These are phyloP conservation scores for Fusarium fracticaudum DNA, from an alignment of 2,329 filamentous ascomycete genomes.

Conservation along the genomic window DNA sequence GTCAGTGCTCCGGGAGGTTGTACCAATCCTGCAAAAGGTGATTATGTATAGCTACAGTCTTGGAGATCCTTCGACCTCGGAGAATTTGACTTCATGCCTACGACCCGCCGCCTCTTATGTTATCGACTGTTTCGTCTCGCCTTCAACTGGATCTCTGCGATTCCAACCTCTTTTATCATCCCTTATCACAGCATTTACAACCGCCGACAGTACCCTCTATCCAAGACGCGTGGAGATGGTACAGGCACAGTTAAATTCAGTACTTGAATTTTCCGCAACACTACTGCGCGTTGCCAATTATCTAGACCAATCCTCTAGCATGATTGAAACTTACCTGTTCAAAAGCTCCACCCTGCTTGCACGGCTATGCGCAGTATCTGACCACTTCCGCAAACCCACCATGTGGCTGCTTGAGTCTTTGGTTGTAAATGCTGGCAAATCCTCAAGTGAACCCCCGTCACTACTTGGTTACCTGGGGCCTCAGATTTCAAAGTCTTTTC, in stretches of 20 bases:
- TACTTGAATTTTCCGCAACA: constrained; percentile 72
- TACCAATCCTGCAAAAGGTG: constrained; percentile 75
- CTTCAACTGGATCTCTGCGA: constrained; percentile 73
- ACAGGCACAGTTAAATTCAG: constrained; percentile 69
- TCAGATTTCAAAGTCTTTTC: constrained; percentile 83
- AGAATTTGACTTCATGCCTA: constrained; percentile 68
- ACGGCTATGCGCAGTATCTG: constrained; percentile 76
- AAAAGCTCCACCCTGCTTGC: constrained; percentile 81
- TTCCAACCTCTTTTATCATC: constrained; percentile 81
- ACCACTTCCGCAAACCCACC: constrained; percentile 71
- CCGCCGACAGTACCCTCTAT: constrained; percentile 71
- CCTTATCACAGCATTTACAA: constrained; percentile 60
- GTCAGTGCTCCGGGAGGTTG: constrained; percentile 73
- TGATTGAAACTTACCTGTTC: constrained; percentile 82
- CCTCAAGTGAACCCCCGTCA: constrained; percentile 83
- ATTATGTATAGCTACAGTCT: constrained; percentile 79
- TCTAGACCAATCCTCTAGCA: constrained; percentile 68
- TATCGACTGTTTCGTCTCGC: constrained; percentile 78
- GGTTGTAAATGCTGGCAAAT: constrained; percentile 73
- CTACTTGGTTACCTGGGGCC: constrained; percentile 90
- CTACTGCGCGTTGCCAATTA: constrained; percentile 76
- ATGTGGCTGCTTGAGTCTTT: constrained; percentile 77
- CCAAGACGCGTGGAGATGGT: constrained; percentile 63
- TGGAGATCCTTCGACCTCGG: constrained; percentile 64
- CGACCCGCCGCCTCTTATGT: constrained; percentile 79